Evolutionary conservation across 306 rosid species (phyloP).

Genomic region (Ormosia semicastrata): DNA sequence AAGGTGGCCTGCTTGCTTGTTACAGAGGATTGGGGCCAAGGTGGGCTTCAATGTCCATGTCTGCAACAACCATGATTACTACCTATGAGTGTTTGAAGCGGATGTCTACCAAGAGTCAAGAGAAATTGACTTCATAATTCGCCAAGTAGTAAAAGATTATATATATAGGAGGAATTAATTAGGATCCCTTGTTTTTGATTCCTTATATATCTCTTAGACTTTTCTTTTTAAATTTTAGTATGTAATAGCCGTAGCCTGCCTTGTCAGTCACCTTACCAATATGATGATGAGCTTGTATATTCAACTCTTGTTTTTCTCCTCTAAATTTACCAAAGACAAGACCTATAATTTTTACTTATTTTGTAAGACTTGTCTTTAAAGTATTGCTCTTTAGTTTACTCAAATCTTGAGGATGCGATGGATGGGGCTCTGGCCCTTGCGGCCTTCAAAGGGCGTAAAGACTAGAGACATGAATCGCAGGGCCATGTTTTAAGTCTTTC

Average conservation of each 20-base stretch:
- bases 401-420: neutral
- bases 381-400: conserved; percentile 3
- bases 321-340: neutral
- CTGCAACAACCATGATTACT: conserved; percentile 93
- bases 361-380: neutral
- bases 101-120: conserved; percentile 71
- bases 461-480: neutral
- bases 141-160: neutral
- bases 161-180: conserved; percentile 4
- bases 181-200: neutral
- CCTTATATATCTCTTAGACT: neutral
- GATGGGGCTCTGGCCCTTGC: conserved; percentile 16
- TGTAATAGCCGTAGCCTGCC: conserved; percentile 8
- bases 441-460: conserved; percentile 24
- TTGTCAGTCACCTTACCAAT: neutral
- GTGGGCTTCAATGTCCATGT: conserved; percentile 97
- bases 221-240: conserved; percentile 25
- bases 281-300: conserved; percentile 26
- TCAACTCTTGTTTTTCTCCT: neutral
- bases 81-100: conserved; percentile 92
- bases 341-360: neutral
- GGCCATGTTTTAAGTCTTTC: neutral
- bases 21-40: conserved; percentile 95
- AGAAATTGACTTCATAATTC: conserved; percentile 10
- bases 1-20: conserved; percentile 87